Conservation (phyloP, 257 asterid species). For the Marsdenia floribunda region DNA sequence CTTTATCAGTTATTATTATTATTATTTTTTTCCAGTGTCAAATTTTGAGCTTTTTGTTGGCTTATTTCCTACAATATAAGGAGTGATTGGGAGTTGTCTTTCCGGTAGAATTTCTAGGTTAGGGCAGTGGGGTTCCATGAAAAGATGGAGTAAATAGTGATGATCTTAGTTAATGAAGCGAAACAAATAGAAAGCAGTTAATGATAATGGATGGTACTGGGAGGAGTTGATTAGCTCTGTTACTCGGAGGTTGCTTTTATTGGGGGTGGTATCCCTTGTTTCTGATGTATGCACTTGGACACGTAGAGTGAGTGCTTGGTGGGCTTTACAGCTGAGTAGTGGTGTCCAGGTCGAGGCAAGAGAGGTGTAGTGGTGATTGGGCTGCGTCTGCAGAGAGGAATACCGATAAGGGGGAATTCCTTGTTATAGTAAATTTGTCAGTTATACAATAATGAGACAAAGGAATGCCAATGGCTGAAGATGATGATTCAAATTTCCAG, state of each 20-base stretch:
- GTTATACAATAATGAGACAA: background rate
- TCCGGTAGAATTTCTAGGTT: background rate
- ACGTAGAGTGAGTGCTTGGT: background rate
- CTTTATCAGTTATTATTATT: slow-evolving; percentile 30
- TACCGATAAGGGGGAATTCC: background rate
- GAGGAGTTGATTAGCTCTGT: background rate
- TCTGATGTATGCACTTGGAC: background rate
- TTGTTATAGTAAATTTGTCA: background rate
- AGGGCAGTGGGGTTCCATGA: background rate
- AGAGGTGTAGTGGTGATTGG: background rate
- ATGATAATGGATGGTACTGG: background rate
- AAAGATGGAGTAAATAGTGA: background rate
- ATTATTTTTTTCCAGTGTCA: slow-evolving; percentile 7
- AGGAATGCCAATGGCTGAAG: background rate
- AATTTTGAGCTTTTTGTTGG: background rate
- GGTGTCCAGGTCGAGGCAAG: background rate
- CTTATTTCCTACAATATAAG: background rate
- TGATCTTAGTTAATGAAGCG: background rate
- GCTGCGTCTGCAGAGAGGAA: background rate
- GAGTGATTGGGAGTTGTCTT: background rate
- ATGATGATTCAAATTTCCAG: background rate
- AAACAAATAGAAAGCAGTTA: background rate
- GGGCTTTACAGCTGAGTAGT: too few relatives aligned
- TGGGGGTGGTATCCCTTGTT: too few relatives aligned
- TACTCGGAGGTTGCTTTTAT: background rate